Conservation (phyloP, 805 yeast genomes). For the Candida manassasensis region DNA sequence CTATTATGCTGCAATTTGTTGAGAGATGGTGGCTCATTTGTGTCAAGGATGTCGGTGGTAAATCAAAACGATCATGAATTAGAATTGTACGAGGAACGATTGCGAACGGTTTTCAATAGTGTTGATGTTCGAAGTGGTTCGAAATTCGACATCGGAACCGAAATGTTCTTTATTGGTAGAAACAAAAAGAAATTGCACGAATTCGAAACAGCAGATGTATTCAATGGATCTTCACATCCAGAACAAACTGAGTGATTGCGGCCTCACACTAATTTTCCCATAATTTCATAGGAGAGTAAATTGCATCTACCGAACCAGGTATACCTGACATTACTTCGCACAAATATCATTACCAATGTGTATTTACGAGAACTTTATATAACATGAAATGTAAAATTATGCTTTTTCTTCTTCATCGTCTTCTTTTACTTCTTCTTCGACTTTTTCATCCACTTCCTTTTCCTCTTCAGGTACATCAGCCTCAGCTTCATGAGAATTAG, state of each 20-base stretch:
- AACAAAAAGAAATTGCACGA: conserved; percentile 17
- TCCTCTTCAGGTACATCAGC: conserved; percentile 7
- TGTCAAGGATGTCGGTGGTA: conserved; percentile 24
- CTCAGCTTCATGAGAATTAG: not conserved
- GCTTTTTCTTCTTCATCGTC: conserved; percentile 23
- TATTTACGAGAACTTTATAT: not conserved
- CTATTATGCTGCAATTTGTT: conserved; percentile 25
- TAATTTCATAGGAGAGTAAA: too few relatives aligned
- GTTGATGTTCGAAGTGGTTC: conserved; percentile 16
- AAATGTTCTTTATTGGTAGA: conserved; percentile 25
- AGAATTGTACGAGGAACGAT: conserved; percentile 18
- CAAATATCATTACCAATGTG: not conserved
- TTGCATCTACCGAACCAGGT: too few relatives aligned
- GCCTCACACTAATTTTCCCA: too few relatives aligned
- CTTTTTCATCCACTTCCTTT: conserved; percentile 29
- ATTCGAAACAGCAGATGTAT: conserved; percentile 2
- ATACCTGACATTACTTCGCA: not conserved
- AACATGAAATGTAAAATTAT: not conserved
- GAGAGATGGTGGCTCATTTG: conserved; percentile 26
- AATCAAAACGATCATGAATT: conserved; percentile 27
- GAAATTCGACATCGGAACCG: conserved; percentile 9
- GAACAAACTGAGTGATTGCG: not conserved
- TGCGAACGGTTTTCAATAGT: conserved; percentile 20
- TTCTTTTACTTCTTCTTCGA: conserved; percentile 27
- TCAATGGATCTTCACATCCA: conserved; percentile 3